A percentile compares a stretch with the other conserved stretches of the same genome.
phyloP scores from a whole-genome alignment of 768 basidiomycete species.

The Mycena metata region DNA sequence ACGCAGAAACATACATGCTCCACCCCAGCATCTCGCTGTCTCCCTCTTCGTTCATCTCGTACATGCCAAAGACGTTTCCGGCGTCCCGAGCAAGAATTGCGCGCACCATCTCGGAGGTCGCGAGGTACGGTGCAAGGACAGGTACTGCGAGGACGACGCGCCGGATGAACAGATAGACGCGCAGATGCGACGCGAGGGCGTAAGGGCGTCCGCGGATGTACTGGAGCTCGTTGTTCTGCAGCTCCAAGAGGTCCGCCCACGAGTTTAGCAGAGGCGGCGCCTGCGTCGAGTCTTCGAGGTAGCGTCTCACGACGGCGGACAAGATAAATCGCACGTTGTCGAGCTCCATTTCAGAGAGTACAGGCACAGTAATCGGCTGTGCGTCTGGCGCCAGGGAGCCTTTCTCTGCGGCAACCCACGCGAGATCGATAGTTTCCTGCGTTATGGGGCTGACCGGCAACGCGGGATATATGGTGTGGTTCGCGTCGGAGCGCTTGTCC shows the following conservation, averaged over 20 bases:
- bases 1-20: conserved; percentile 70
- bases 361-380: conserved; percentile 36
- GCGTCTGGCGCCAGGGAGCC: conserved; percentile 41
- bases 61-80: conserved; percentile 79
- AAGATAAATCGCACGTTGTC: conserved; percentile 71
- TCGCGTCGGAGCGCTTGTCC: conserved; percentile 44
- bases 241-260: conserved; percentile 66
- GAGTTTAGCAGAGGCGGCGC: conserved; percentile 31
- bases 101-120: conserved; percentile 61
- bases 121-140: conserved; percentile 50
- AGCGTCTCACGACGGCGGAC: conserved; percentile 62
- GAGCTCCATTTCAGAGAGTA: conserved; percentile 66
- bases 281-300: conserved; percentile 50
- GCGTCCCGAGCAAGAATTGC: conserved; percentile 69
- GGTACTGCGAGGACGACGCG: conserved; percentile 46
- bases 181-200: conserved; percentile 65
- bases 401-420: conserved; percentile 61
- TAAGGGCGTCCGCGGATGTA: conserved; percentile 62
- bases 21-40: conserved; percentile 75
- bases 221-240: conserved; percentile 70
- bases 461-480: conserved; percentile 35
- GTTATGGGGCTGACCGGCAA: conserved; percentile 46
- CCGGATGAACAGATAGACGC: conserved; percentile 67
- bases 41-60: conserved; percentile 64
- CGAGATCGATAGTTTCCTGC: conserved; percentile 54